Evolutionary conservation across 2,329 filamentous ascomycete genomes (phyloP).

Genomic region (Fusarium illudens): DNA sequence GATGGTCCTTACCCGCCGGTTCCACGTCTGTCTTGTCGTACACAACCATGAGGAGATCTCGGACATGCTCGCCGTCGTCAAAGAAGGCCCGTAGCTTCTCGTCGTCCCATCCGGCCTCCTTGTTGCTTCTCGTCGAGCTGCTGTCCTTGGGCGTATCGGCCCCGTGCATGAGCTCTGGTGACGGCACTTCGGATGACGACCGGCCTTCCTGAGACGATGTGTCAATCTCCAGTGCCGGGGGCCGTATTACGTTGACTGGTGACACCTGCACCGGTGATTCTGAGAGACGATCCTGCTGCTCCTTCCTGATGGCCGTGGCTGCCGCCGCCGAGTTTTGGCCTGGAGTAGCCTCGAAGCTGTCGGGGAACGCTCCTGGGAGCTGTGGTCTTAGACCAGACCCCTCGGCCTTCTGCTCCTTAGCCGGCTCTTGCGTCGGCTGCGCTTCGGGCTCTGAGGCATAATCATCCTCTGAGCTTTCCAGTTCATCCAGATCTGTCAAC

Average conservation of each 20-base stretch:
- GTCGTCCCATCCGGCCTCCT: conserved; percentile 79
- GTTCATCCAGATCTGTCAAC: conserved; percentile 74
- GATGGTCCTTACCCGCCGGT: conserved; percentile 84
- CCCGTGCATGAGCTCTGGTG: conserved; percentile 65
- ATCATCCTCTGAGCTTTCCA: conserved; percentile 66
- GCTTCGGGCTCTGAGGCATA: conserved; percentile 41
- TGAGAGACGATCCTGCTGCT: conserved; percentile 59
- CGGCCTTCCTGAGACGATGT: conserved; percentile 74
- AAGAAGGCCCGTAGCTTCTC: conserved; percentile 86
- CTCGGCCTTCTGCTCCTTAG: conserved; percentile 28
- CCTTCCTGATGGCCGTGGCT: conserved; percentile 40
- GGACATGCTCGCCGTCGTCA: conserved; percentile 87
- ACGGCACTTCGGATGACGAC: conserved; percentile 71
- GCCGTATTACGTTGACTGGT: conserved; percentile 55
- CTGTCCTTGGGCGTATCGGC: conserved; percentile 50
- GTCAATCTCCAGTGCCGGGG: conserved; percentile 74
- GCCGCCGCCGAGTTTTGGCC: conserved; percentile 43
- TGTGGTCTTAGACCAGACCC: conserved; percentile 44
- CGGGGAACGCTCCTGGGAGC: conserved; percentile 53
- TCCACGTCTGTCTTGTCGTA: conserved; percentile 89
- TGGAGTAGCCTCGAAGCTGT: conserved; percentile 49
- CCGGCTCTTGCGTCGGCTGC: conserved; percentile 25
- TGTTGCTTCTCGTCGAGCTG: conserved; percentile 48
- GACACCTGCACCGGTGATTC: conserved; percentile 73
- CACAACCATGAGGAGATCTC: conserved; percentile 89